Evolutionary conservation across 148 eudicot species (phyloP), one percentile per base, ranked within the genome.

Genomic region (Pouteria glomerata): DNA sequence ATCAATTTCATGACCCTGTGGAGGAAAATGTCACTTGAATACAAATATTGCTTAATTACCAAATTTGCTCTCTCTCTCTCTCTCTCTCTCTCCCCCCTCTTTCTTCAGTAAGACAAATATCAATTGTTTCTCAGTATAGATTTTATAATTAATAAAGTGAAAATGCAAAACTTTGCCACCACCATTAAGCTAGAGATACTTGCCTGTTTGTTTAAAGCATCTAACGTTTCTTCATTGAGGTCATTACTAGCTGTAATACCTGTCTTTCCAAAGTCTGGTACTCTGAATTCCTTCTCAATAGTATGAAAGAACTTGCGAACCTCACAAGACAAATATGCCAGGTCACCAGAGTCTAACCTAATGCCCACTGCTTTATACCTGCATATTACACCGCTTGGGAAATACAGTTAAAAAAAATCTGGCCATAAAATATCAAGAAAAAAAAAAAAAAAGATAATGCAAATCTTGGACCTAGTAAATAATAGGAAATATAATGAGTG

Each of bases 261-360:
- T 75, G 75, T 90, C 85, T 84, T 90, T 62, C 98, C 96, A 70
- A 93, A 93, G 74, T 59, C 78, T 57, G 86, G 82, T 37, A 90
- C 82, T 48, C 80, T 81, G 77, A 93, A 93, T 69, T 87, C 96
- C 79, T 86, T 80, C 84, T 90, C 96, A 74, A 90, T 79, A 27
- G 77, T 73, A 73, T 67, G 71, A 69, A 93, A 93, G 74, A 90
- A 87, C 44, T 88, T 93, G 58, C 98, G 91, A 41, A 89, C 78
- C 78, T 93, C 90, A 78, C 86, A 88, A 57, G 98, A 93, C 73
- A 88, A 74, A 82, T 93, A 93, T 31, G 98, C 93, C 65, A 93
- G 86, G 78, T 93, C 98, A 76, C 98, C 98, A 52, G 98, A 93
- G 85, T 93, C 98, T 80, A 93, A 76, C 72, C 98, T 88, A 74